phyloP scores from a whole-genome alignment of 1,284 basidiomycete species.

The Xanthoconium separans region DNA sequence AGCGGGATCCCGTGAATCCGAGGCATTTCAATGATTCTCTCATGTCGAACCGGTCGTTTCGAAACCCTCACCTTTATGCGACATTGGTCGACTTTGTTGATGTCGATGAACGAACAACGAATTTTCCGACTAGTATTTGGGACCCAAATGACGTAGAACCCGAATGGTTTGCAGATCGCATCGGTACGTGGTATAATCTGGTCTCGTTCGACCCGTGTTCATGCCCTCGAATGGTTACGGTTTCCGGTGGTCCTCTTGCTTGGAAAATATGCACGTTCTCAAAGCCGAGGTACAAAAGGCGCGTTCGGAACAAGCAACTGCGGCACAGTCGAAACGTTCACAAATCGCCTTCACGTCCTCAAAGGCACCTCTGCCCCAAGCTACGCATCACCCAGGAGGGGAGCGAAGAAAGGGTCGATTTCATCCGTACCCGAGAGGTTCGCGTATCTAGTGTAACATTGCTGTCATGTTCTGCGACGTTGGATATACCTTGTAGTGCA shows the following conservation, averaged over 20 bases:
- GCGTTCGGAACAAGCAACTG: conserved; percentile 37
- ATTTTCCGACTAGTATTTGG: conserved; percentile 75
- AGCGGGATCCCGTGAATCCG: conserved; percentile 57
- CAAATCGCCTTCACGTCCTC: conserved; percentile 35
- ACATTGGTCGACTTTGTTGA: conserved; percentile 91
- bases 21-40: conserved; percentile 94
- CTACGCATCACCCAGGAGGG: conserved; percentile 8
- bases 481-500: neutral
- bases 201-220: conserved; percentile 18
- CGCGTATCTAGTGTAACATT: conserved; percentile 21
- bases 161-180: conserved; percentile 69
- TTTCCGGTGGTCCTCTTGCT: neutral
- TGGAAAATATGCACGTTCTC: conserved; percentile 29
- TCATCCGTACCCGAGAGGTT: conserved; percentile 24
- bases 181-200: conserved; percentile 49
- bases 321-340: conserved; percentile 32
- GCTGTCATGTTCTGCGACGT: conserved; percentile 1
- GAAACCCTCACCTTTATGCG: conserved; percentile 92
- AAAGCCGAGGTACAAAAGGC: conserved; percentile 46
- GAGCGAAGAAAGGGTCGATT: conserved; percentile 26
- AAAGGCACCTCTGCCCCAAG: conserved; percentile 16
- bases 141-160: conserved; percentile 58
- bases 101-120: conserved; percentile 82
- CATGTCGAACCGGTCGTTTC: conserved; percentile 86
- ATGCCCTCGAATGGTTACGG: conserved; percentile 18